phyloP scores from a whole-genome alignment of 2,329 filamentous ascomycete species.

The Hirsutella rhossiliensis region DNA sequence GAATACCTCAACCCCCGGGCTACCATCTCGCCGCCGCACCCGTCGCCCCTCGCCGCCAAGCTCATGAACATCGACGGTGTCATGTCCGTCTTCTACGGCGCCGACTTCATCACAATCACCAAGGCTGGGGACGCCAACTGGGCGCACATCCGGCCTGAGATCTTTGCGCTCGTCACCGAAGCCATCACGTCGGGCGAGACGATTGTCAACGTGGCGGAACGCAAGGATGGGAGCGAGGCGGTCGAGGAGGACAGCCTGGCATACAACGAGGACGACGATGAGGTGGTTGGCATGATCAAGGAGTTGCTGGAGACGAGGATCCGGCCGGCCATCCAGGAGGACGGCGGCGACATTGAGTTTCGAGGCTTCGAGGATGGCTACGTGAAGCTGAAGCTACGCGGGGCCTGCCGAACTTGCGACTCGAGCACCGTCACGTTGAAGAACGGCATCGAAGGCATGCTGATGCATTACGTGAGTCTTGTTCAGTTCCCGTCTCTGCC shows the following conservation, averaged over 20 bases:
- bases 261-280: slow-evolving; percentile 83
- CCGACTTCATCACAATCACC: slow-evolving; percentile 93
- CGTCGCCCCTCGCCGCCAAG: slow-evolving; percentile 80
- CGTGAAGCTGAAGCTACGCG: slow-evolving; percentile 77
- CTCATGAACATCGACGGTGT: slow-evolving; percentile 91
- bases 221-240: slow-evolving; percentile 36
- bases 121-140: slow-evolving; percentile 82
- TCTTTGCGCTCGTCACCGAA: slow-evolving; percentile 92
- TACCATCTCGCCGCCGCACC: slow-evolving; percentile 78
- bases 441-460: slow-evolving; percentile 96
- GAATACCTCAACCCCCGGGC: slow-evolving; percentile 86
- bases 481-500: not conserved
- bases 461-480: slow-evolving; percentile 80
- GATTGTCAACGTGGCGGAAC: slow-evolving; percentile 62
- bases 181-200: slow-evolving; percentile 72
- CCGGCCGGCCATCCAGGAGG: slow-evolving; percentile 89
- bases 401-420: slow-evolving; percentile 91
- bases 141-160: slow-evolving; percentile 89
- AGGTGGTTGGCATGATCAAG: slow-evolving; percentile 97
- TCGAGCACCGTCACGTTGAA: slow-evolving; percentile 94
- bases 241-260: slow-evolving; percentile 55
- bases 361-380: slow-evolving; percentile 73
- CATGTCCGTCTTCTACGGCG: slow-evolving; percentile 87
- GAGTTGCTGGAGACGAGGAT: slow-evolving; percentile 93
- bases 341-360: slow-evolving; percentile 95